These are phyloP conservation scores for Tetrapyrgos nigripes DNA, from an alignment of 1,284 basidiomycete species.

Conservation along the genomic window DNA sequence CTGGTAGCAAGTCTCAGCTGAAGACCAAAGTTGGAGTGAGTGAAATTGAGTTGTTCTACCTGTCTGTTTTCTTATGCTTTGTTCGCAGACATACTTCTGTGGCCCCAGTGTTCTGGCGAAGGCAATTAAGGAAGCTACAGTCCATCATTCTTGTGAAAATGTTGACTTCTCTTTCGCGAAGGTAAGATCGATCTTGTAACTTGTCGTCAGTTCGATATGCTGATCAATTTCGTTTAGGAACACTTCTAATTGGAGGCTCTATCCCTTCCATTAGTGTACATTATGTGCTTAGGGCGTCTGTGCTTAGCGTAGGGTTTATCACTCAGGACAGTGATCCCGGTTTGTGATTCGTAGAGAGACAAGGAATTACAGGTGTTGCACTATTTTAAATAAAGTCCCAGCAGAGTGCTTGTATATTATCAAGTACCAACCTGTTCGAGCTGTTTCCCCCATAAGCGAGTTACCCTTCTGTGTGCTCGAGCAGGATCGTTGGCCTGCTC, in stretches of 20 bases:
- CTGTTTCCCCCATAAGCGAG: constrained; percentile 89
- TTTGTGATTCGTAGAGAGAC: neutral
- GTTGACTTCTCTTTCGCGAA: constrained; percentile 86
- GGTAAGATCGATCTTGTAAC: constrained; percentile 43
- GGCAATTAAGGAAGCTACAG: constrained; percentile 73
- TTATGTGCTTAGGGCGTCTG: constrained; percentile 8
- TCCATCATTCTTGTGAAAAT: constrained; percentile 55
- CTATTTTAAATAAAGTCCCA: neutral
- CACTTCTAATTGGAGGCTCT: constrained; percentile 54
- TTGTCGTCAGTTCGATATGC: neutral
- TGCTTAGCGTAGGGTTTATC: constrained; percentile 12
- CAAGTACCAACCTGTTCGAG: constrained; percentile 79
- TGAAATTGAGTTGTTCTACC: constrained; percentile 18
- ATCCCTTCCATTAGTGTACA: neutral
- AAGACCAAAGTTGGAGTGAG: constrained; percentile 83
- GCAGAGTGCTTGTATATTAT: neutral
- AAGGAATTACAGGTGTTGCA: neutral
- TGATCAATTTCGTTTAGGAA: constrained; percentile 47
- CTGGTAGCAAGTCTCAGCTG: constrained; percentile 76
- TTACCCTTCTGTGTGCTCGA: constrained; percentile 46
- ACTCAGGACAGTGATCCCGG: neutral
- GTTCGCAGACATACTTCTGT: constrained; percentile 82
- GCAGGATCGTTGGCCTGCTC: constrained; percentile 49
- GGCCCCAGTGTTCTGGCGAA: constrained; percentile 78
- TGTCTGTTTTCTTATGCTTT: constrained; percentile 13